A percentile compares a stretch with the other conserved stretches of the same genome.
phyloP scores from a whole-genome alignment of 2,329 filamentous ascomycete species.

The Pleurostoma richardsiae region DNA sequence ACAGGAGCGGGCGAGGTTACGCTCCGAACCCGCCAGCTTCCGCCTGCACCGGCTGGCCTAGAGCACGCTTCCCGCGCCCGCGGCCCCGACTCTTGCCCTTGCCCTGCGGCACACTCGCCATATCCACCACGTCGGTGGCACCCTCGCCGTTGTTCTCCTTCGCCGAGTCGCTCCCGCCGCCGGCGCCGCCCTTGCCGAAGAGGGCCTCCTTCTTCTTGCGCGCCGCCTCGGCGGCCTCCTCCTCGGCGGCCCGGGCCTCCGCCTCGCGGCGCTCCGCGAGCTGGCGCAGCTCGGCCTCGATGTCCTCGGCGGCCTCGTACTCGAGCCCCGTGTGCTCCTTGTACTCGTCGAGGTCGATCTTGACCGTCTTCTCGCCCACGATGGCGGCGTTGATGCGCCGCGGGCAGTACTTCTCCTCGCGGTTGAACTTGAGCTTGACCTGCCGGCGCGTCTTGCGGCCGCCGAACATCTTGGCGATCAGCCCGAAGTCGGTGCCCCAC shows the following conservation, averaged over 20 bases:
- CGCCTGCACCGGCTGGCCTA: slow-evolving; percentile 3
- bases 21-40: slow-evolving; percentile 12
- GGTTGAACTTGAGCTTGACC: slow-evolving; percentile 78
- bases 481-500: slow-evolving; percentile 80
- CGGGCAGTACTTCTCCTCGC: slow-evolving; percentile 67
- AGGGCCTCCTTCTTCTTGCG: slow-evolving; percentile 43
- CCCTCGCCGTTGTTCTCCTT: slow-evolving; percentile 6
- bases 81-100: slow-evolving; percentile 4
- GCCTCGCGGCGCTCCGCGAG: slow-evolving; percentile 38
- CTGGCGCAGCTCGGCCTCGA: slow-evolving; percentile 45
- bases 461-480: slow-evolving; percentile 72
- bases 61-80: slow-evolving; percentile 4
- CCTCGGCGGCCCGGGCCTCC: slow-evolving; percentile 36
- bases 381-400: slow-evolving; percentile 59
- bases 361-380: slow-evolving; percentile 50
- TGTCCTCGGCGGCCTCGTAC: slow-evolving; percentile 50
- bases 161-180: slow-evolving; percentile 7
- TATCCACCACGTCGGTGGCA: slow-evolving; percentile 1
- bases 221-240: slow-evolving; percentile 42
- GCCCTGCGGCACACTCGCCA: neutral
- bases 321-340: slow-evolving; percentile 46
- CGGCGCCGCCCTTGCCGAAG: slow-evolving; percentile 25
- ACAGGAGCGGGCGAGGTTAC: neutral
- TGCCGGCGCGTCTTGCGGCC: slow-evolving; percentile 61
- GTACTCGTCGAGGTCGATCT: slow-evolving; percentile 58